Conservation (phyloP, 306 rosid genomes). For the Quercus dentata region DNA sequence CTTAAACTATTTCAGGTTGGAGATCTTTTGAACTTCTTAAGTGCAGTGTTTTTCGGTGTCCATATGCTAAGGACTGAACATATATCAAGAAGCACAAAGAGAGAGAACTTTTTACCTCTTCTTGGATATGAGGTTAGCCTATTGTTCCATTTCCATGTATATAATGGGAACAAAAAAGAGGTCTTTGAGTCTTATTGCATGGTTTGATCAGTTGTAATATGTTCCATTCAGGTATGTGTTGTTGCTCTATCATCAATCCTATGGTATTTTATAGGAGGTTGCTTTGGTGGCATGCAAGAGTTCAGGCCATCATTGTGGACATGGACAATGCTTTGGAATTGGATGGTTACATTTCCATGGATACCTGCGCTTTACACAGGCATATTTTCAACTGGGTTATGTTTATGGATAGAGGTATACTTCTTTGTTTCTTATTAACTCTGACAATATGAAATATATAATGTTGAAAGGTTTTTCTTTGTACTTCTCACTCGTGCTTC, state of each 20-base stretch:
- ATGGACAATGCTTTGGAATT: constrained; percentile 41
- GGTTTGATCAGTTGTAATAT: constrained; percentile 10
- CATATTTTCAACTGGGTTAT: constrained; percentile 63
- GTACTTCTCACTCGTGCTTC: not conserved
- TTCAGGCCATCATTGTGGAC: constrained; percentile 47
- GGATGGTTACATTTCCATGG: constrained; percentile 74
- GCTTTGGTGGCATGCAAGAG: constrained; percentile 33
- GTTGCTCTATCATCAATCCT: constrained; percentile 51
- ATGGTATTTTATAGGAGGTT: constrained; percentile 57
- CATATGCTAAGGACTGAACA: constrained; percentile 82
- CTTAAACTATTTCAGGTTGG: constrained; percentile 45
- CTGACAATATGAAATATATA: not conserved
- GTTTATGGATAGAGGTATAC: constrained; percentile 79
- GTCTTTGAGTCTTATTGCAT: constrained; percentile 5
- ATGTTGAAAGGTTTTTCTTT: not conserved
- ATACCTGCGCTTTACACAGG: constrained; percentile 78
- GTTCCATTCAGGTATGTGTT: constrained; percentile 47
- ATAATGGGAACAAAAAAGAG: not conserved
- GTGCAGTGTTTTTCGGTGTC: constrained; percentile 69
- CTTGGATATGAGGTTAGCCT: constrained; percentile 67
- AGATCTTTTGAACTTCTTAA: constrained; percentile 66
- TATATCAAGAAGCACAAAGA: constrained; percentile 56
- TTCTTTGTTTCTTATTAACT: not conserved
- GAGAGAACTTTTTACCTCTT: constrained; percentile 57
- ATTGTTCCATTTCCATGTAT: constrained; percentile 1